These are phyloP conservation scores for Blastobotrys attinorum DNA, from an alignment of 805 yeast species.

Conservation along the genomic window DNA sequence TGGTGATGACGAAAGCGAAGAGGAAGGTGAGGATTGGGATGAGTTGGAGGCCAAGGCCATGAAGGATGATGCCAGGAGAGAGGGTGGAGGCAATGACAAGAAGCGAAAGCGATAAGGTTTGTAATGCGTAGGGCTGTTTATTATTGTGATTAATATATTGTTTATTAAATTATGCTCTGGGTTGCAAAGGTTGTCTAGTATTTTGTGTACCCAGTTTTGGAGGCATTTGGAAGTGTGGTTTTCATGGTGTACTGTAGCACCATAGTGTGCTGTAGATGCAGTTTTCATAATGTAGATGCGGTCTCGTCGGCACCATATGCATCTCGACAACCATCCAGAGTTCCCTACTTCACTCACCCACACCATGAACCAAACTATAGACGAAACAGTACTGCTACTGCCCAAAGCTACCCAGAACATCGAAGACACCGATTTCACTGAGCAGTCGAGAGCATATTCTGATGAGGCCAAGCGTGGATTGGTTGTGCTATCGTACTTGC, in stretches of 20 bases:
- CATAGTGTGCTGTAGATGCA: not conserved
- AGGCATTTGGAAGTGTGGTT: too few relatives aligned
- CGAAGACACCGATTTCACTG: not conserved
- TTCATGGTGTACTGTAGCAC: too few relatives aligned
- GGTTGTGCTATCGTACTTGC: not conserved
- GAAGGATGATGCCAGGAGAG: not conserved
- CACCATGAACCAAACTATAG: not conserved
- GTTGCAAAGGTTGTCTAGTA: too few relatives aligned
- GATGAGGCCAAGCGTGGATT: not conserved
- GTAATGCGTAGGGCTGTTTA: not conserved
- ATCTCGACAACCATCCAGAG: too few relatives aligned
- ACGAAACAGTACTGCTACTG: not conserved
- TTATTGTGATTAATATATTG: too few relatives aligned
- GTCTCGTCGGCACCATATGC: too few relatives aligned
- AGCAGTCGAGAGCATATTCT: too few relatives aligned
- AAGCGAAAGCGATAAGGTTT: not conserved
- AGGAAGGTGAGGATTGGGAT: constrained; percentile 42
- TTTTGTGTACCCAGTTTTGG: too few relatives aligned
- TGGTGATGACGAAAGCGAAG: constrained; percentile 21
- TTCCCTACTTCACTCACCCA: too few relatives aligned
- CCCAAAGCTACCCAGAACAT: not conserved
- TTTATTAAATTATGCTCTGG: too few relatives aligned
- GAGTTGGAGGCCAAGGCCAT: constrained; percentile 37
- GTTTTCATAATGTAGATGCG: not conserved
- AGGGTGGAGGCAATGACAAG: not conserved